Evolutionary conservation across 2,329 filamentous ascomycete genomes (phyloP), one percentile per base, ranked within the genome.

Genomic region (Knufia fluminis): DNA sequence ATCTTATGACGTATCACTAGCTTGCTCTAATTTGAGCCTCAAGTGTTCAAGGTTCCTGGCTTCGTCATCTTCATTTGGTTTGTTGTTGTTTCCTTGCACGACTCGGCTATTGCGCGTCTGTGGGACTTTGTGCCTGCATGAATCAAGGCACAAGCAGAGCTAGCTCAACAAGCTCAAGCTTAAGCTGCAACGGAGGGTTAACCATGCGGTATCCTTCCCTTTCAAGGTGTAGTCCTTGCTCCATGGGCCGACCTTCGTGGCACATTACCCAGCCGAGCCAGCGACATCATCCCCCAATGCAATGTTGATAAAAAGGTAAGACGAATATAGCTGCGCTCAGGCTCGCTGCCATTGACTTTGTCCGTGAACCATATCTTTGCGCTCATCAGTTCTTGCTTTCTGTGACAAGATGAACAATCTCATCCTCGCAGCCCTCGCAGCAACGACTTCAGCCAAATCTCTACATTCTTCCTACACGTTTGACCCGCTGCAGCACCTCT

Each of bases 401-500:
- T 19, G 17, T 22, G 12, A 6, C 9, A 40, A 20, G 38, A 40
- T 20, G 17, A 12, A 16, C 41, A 23, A 6, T 10, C 16, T 44
- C 16, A n/a, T n/a, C 9, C 20, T 46, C 9, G n/a, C 43, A 10
- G 20, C 16, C 19, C 19, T 46, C 4, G 19, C 31, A 4, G 17
- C 14, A 14, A 36, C 28, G 20, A 23, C 40, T 14, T 32, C 8
- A 12, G 48, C 48, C 4, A n/a, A 40, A 8, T 32, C 43, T 3
- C 45, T 54, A 1, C 52, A 54, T 42, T 42, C 43, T 19, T 50
- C 46, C 1, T 54, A 52, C 33, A 35, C 60, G 47, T 79, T 79
- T 60, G 72, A 77, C 46, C 72, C 76, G 0, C 65, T 79, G 2
- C 64, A 77, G 22, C 76, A 79, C 48, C 66, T 79, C 8, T 71